Evolutionary conservation across 306 rosid species (phyloP).

Genomic region (Sicyos baderoa): DNA sequence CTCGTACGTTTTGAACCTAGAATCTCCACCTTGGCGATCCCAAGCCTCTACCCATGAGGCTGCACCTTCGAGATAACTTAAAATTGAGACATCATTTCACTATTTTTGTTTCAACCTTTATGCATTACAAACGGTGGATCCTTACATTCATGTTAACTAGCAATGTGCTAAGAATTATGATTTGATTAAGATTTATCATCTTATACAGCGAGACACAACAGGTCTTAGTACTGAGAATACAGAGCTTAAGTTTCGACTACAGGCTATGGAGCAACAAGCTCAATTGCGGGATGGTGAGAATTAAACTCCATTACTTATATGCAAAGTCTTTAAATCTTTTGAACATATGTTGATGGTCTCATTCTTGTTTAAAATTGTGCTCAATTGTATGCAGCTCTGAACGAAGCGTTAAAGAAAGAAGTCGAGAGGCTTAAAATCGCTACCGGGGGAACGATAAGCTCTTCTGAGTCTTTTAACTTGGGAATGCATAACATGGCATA

Average conservation of each 20-base stretch:
- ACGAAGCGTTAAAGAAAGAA: slow-evolving; percentile 88
- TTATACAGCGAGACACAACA: slow-evolving; percentile 65
- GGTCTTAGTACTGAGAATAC: slow-evolving; percentile 82
- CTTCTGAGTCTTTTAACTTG: slow-evolving; percentile 61
- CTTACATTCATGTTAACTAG: too few species aligned
- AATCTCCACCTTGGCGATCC: too few species aligned
- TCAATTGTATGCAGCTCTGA: slow-evolving; percentile 51
- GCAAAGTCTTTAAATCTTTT: neutral
- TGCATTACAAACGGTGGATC: too few species aligned
- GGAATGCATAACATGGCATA: slow-evolving; percentile 78
- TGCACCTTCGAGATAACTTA: neutral
- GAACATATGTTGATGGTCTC: neutral
- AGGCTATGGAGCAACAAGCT: slow-evolving; percentile 98
- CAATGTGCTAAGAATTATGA: slow-evolving; percentile 15
- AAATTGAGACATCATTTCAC: slow-evolving; percentile 8
- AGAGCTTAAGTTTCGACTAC: slow-evolving; percentile 88
- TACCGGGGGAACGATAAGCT: slow-evolving; percentile 75
- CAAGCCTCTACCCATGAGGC: too few species aligned
- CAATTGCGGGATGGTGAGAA: slow-evolving; percentile 83
- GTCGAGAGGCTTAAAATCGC: slow-evolving; percentile 91
- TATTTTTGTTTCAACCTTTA: neutral
- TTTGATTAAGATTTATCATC: slow-evolving; percentile 19
- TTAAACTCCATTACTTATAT: neutral
- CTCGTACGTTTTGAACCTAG: too few species aligned
- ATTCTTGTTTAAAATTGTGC: too few species aligned